Conservation (phyloP, 2,329 filamentous ascomycete genomes). For the Dothidotthia symphoricarpi region DNA sequence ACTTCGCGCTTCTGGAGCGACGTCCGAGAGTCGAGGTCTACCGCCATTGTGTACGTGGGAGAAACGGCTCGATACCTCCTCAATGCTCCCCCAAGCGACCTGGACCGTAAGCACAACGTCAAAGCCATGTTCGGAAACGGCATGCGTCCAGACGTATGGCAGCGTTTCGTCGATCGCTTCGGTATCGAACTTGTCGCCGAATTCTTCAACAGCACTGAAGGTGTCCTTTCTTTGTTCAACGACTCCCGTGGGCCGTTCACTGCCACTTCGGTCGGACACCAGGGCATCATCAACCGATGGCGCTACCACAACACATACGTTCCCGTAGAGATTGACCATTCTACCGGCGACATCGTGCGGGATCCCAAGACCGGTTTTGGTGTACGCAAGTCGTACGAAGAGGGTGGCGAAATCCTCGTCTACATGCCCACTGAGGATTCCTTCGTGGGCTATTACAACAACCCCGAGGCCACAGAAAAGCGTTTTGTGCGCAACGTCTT, state of each 20-base stretch:
- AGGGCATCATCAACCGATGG: constrained; percentile 61
- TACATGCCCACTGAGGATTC: constrained; percentile 55
- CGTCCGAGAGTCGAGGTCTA: constrained; percentile 64
- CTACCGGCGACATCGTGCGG: constrained; percentile 64
- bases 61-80: constrained; percentile 74
- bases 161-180: constrained; percentile 62
- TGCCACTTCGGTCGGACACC: constrained; percentile 66
- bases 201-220: constrained; percentile 78
- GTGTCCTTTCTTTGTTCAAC: constrained; percentile 63
- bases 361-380: constrained; percentile 69
- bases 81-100: constrained; percentile 62
- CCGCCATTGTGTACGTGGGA: constrained; percentile 74
- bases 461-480: constrained; percentile 64
- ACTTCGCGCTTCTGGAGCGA: constrained; percentile 70
- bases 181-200: constrained; percentile 63
- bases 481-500: constrained; percentile 50
- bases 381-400: constrained; percentile 59
- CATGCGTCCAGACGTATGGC: constrained; percentile 67
- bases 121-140: constrained; percentile 65
- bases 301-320: constrained; percentile 57
- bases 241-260: constrained; percentile 60
- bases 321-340: constrained; percentile 67
- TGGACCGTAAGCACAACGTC: constrained; percentile 60
- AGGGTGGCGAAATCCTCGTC: constrained; percentile 76
- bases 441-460: constrained; percentile 70